Conservation (phyloP, 768 basidiomycete genomes). For the Cystofilobasidium bisporidii region DNA sequence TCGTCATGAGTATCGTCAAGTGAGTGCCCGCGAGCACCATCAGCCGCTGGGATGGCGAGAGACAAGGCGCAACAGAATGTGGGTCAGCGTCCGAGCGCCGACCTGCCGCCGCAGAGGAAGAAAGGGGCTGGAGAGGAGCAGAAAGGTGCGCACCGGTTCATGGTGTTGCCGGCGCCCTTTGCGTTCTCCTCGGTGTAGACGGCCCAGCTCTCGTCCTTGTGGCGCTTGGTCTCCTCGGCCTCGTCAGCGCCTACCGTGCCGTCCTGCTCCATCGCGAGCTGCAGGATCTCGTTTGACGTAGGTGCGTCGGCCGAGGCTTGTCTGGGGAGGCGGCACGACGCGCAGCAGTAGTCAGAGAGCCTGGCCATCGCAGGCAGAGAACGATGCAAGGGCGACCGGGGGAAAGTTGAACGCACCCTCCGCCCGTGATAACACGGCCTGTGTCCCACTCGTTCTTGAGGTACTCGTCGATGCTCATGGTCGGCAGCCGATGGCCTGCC, state of each 20-base stretch:
- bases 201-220: slow-evolving; percentile 87
- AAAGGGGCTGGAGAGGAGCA: background rate
- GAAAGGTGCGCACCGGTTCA: slow-evolving; percentile 49
- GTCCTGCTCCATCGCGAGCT: slow-evolving; percentile 72
- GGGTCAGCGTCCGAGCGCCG: too few relatives aligned
- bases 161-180: slow-evolving; percentile 88
- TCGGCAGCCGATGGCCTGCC: slow-evolving; percentile 71
- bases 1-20: too few relatives aligned
- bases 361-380: too few relatives aligned
- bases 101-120: background rate
- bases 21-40: too few relatives aligned
- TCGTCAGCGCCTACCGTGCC: slow-evolving; percentile 59
- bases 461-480: slow-evolving; percentile 93
- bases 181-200: slow-evolving; percentile 73
- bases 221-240: slow-evolving; percentile 64
- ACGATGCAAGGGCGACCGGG: background rate
- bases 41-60: background rate
- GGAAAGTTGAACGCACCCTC: slow-evolving; percentile 53
- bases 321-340: too few relatives aligned
- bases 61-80: background rate
- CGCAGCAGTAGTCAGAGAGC: background rate
- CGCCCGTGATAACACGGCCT: slow-evolving; percentile 57
- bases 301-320: slow-evolving; percentile 56
- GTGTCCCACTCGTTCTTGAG: slow-evolving; percentile 58
- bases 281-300: slow-evolving; percentile 68